Percentiles rank a stretch among this genome's conserved stretches.
phyloP scores from a whole-genome alignment of 139 green algal species.

The Closterium sp. region DNA sequence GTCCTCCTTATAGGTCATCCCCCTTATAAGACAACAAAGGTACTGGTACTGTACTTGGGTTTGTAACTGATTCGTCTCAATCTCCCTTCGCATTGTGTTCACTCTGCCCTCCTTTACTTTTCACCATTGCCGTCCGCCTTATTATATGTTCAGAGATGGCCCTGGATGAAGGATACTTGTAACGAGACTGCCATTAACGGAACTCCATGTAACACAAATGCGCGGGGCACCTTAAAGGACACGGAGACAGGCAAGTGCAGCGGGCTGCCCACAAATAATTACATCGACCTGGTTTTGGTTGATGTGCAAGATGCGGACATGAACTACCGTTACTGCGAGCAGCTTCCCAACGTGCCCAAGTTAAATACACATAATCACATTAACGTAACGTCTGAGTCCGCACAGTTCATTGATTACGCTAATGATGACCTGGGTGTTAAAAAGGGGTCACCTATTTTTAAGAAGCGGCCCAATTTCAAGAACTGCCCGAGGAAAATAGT shows the following conservation, averaged over 20 bases:
- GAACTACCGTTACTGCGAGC: background rate
- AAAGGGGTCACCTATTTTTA: background rate
- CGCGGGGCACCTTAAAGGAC: background rate
- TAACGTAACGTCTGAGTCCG: background rate
- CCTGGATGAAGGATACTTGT: background rate
- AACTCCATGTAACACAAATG: background rate
- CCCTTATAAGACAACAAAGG: no score
- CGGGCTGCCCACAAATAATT: constrained; percentile 7
- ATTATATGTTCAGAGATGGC: background rate
- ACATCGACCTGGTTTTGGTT: background rate
- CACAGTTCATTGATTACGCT: background rate
- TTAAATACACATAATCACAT: background rate
- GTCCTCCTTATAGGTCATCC: no score
- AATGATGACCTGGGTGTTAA: background rate
- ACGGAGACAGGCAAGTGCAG: constrained; percentile 2
- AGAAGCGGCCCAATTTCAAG: background rate
- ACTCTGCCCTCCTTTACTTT: background rate
- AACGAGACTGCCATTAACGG: background rate
- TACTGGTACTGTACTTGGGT: no score
- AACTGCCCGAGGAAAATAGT: background rate
- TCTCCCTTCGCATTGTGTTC: background rate
- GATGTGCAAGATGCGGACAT: background rate
- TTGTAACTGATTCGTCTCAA: no score
- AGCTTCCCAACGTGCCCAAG: background rate
- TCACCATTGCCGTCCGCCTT: background rate